Evolutionary conservation across 2,329 filamentous ascomycete genomes (phyloP).

Genomic region (Trichophyton simii): DNA sequence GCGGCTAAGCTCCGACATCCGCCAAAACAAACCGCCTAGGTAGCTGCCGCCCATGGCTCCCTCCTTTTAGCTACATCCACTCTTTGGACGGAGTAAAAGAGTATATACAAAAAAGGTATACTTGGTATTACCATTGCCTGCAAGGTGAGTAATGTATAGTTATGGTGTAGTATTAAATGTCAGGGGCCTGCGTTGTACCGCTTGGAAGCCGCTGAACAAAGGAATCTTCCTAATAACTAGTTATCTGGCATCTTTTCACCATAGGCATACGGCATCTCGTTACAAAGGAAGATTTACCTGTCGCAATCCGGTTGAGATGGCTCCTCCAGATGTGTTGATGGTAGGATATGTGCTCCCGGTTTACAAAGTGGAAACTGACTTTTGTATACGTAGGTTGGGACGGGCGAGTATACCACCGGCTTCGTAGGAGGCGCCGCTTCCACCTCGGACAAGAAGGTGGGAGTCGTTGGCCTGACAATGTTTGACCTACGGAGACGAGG

Average conservation of each 20-base stretch:
- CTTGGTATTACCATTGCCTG: no score
- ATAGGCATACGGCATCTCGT: neutral
- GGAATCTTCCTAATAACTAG: neutral
- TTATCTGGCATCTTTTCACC: neutral
- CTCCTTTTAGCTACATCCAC: no score
- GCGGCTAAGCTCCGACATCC: neutral
- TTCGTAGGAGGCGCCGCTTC: conserved; percentile 77
- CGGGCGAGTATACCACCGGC: conserved; percentile 92
- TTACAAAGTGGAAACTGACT: conserved; percentile 7
- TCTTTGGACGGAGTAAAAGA: no score
- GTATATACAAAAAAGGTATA: no score
- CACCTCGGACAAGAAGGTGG: conserved; percentile 88
- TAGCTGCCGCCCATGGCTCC: neutral
- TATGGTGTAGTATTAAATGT: no score
- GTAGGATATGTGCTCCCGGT: conserved; percentile 27
- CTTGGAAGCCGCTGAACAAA: neutral
- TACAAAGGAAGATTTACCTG: neutral
- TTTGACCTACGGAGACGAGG: conserved; percentile 80
- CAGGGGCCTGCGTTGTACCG: neutral
- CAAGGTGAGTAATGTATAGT: no score
- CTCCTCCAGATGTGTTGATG: conserved; percentile 56
- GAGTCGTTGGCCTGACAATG: conserved; percentile 78
- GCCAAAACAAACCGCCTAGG: neutral
- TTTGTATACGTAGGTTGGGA: conserved; percentile 51
- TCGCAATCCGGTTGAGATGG: neutral